phyloP scores from a whole-genome alignment of 2,329 filamentous ascomycete genomes.

The Aspergillus luchuensis region DNA sequence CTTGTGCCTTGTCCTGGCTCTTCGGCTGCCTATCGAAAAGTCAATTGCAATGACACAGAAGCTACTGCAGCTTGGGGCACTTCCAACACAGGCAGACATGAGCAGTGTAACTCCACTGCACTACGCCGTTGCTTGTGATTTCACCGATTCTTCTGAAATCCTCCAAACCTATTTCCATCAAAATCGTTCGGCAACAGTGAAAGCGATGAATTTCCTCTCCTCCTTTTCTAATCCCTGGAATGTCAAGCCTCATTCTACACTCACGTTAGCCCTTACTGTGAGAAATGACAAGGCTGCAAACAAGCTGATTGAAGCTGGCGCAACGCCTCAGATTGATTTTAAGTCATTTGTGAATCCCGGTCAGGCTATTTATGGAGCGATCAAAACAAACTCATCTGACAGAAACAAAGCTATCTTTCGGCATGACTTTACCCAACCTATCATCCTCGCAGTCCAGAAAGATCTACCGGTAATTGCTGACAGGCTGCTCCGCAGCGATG shows the following conservation, averaged over 20 bases:
- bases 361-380: neutral
- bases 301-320: conserved; percentile 66
- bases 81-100: conserved; percentile 70
- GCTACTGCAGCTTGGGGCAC: conserved; percentile 70
- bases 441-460: conserved; percentile 61
- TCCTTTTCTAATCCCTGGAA: conserved; percentile 41
- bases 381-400: conserved; percentile 47
- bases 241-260: conserved; percentile 48
- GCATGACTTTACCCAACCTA: conserved; percentile 60
- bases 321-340: conserved; percentile 61
- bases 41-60: conserved; percentile 66
- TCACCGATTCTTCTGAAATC: conserved; percentile 46
- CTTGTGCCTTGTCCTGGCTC: conserved; percentile 68
- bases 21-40: conserved; percentile 63
- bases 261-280: conserved; percentile 61
- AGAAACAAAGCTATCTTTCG: conserved; percentile 54
- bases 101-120: conserved; percentile 67
- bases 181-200: conserved; percentile 63
- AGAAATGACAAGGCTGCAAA: conserved; percentile 57
- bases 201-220: conserved; percentile 67
- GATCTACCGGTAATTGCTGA: conserved; percentile 57
- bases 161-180: conserved; percentile 50
- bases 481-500: conserved; percentile 62
- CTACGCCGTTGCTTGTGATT: conserved; percentile 55
- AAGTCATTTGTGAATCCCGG: conserved; percentile 44